Base-by-base conservation (phyloP, 768 basidiomycete species). In the Collybia sordida region DNA sequence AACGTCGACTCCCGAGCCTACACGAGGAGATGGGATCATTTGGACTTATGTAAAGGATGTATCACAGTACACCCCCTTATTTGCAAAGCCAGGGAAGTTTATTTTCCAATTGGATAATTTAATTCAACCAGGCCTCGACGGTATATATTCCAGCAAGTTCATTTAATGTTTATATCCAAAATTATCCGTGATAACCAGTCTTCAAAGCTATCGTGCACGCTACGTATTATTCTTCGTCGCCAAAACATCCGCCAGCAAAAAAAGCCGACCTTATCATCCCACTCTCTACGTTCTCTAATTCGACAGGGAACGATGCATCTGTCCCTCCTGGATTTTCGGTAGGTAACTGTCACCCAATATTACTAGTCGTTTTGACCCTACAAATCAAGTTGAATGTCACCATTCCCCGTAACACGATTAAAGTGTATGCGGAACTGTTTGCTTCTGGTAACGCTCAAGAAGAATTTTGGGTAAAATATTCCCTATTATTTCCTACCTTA, bases 41-140 rank as follows among this genome's bases (percentile, higher is more conserved):
- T 90, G 88, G 88, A 88, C 87, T 0, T 84, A 80, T 48, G 64
- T 82, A 56, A 90, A 90, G 61, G 89, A 91, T 56, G 86, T 86
- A 21, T 85, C 87, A 6, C 80, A 80, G 19, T 91, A 84, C 52
- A 78, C 74, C 3, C 86, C 87, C 1, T 74, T 92, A 34, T 91
- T 91, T 60, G 70, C 80, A 1, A 76, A 82, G 53, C 68, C 80
- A 0, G 88, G 89, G 6, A 77, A 78, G 0, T 84, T 91, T 57
- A 85, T 90, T 47, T 67, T 91, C 9, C 81, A 90, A 62, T 69
- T 92, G 35, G 80, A 91, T 67, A 91, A 90, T 62, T 39, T 88
- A 35, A 64, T 90, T 24, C 67, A 82, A 55, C 58, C 74, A 0
- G 77, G 77, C 1, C 59, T 86, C 39, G 78, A 80, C 54, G 89